Evolutionary conservation across 2,329 filamentous ascomycete species (phyloP).

Genomic region (Paraphoma chrysanthemicola): DNA sequence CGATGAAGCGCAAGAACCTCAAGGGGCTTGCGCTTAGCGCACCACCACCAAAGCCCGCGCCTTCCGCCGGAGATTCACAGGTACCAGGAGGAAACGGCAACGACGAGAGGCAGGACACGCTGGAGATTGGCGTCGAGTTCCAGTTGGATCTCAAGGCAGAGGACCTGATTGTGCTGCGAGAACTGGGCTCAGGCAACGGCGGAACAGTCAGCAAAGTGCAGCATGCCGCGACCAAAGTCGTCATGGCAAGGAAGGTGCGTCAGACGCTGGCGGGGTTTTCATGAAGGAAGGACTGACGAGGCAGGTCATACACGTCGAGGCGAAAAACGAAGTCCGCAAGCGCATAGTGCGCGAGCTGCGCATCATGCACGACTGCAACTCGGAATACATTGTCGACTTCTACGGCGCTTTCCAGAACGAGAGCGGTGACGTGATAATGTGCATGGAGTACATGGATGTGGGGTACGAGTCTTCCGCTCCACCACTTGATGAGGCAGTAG

Average conservation of each 20-base stretch:
- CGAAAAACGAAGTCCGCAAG: slow-evolving; percentile 95
- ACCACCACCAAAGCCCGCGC: slow-evolving; percentile 72
- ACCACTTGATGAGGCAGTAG: slow-evolving; percentile 1
- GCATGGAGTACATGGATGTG: slow-evolving; percentile 99
- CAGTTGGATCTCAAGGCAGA: slow-evolving; percentile 90
- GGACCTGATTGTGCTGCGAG: slow-evolving; percentile 90
- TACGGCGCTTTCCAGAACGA: slow-evolving; percentile 97
- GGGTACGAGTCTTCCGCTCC: slow-evolving; percentile 69
- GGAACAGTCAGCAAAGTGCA: slow-evolving; percentile 98
- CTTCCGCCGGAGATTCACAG: slow-evolving; percentile 74
- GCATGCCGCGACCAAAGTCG: slow-evolving; percentile 90
- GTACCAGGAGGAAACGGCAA: slow-evolving; percentile 66
- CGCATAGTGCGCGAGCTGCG: slow-evolving; percentile 96
- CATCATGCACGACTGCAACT: slow-evolving; percentile 98
- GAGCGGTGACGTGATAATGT: slow-evolving; percentile 98
- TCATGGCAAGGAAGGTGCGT: slow-evolving; percentile 95
- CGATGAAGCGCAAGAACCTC: slow-evolving; percentile 99
- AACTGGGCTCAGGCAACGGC: slow-evolving; percentile 94
- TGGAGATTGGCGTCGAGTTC: slow-evolving; percentile 98
- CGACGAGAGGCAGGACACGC: slow-evolving; percentile 69
- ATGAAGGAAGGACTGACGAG: slow-evolving; percentile 15
- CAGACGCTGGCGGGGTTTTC: not conserved
- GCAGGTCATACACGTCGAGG: slow-evolving; percentile 96
- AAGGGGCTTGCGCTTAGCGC: slow-evolving; percentile 91
- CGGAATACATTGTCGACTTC: slow-evolving; percentile 95